Conservation (phyloP, 2,329 filamentous ascomycete species). For the Monilinia vaccinii-corymbosi region DNA sequence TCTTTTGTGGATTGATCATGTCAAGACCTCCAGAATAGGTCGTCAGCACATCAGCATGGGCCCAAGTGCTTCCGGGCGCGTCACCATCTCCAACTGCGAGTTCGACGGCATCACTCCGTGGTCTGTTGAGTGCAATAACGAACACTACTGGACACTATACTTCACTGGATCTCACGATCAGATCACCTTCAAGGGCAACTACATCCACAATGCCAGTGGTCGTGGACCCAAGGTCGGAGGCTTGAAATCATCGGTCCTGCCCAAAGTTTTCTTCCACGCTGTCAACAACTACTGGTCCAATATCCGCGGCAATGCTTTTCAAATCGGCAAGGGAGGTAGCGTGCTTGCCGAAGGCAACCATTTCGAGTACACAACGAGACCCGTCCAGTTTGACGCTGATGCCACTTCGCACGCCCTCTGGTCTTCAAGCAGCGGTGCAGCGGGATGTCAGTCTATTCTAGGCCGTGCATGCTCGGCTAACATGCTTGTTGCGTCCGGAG, state of each 20-base stretch:
- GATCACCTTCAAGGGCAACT: conserved; percentile 37
- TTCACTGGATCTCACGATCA: conserved; percentile 34
- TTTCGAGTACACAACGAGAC: not conserved
- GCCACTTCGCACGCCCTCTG: not conserved
- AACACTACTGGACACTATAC: not conserved
- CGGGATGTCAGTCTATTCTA: not conserved
- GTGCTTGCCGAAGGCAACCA: not conserved
- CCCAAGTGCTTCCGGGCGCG: conserved; percentile 27
- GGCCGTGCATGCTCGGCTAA: not conserved
- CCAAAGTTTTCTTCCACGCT: not conserved
- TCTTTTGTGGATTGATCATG: conserved; percentile 29
- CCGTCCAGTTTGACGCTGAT: not conserved
- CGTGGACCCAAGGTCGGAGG: conserved; percentile 35
- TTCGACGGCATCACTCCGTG: not conserved
- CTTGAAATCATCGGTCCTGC: not conserved
- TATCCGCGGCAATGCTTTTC: not conserved
- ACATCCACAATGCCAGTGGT: conserved; percentile 36
- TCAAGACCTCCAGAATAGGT: conserved; percentile 32
- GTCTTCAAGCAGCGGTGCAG: not conserved
- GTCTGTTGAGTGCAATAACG: not conserved
- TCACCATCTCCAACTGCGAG: conserved; percentile 36
- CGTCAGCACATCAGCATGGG: conserved; percentile 35
- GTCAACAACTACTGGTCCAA: not conserved
- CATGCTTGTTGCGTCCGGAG: not conserved
- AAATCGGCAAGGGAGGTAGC: not conserved